These are phyloP conservation scores for Oehlia diaphana DNA, from an alignment of 192 early-diverging fungal species.

Conservation along the genomic window DNA sequence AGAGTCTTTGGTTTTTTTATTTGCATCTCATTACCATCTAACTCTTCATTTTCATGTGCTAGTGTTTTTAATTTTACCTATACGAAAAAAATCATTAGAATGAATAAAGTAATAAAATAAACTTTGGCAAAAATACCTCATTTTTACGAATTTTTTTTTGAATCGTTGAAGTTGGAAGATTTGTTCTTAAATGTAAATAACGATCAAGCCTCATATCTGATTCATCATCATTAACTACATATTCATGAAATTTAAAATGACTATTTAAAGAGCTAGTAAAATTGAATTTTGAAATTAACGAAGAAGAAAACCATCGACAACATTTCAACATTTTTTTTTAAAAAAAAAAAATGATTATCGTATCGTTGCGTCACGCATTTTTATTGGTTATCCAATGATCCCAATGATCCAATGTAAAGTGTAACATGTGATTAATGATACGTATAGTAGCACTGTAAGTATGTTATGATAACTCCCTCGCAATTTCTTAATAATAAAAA, in stretches of 20 bases:
- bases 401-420: no score
- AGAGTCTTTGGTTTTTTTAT: neutral
- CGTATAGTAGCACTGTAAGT: no score
- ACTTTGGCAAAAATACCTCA: neutral
- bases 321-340: neutral
- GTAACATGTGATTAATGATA: no score
- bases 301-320: neutral
- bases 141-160: slow-evolving; percentile 5
- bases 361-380: no score
- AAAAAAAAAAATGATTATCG: no score
- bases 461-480: no score
- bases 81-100: neutral
- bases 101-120: neutral
- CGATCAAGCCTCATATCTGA: neutral
- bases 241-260: neutral
- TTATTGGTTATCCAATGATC: no score
- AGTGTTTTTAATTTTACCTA: neutral
- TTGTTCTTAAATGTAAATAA: neutral
- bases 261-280: neutral
- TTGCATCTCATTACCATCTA: neutral
- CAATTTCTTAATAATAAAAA: no score
- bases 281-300: neutral
- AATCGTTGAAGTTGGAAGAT: neutral
- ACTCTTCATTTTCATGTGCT: neutral
- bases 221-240: neutral